Evolutionary conservation across 768 basidiomycete genomes (phyloP).

Genomic region (Hemileccinum rubropunctum): DNA sequence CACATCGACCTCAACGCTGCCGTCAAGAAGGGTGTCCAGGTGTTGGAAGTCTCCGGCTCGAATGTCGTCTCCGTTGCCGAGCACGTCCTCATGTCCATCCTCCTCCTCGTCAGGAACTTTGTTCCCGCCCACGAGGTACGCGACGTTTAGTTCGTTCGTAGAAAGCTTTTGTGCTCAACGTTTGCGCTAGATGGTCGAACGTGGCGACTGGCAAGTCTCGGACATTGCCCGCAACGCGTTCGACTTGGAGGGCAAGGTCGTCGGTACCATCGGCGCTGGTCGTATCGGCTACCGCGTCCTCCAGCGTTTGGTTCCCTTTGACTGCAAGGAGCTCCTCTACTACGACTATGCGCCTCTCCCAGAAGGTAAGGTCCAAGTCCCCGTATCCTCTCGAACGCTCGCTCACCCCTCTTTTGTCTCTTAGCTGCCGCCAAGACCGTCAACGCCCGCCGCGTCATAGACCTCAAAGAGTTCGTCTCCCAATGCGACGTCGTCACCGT

Average conservation of each 20-base stretch:
- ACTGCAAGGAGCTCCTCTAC: conserved; percentile 86
- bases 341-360: conserved; percentile 79
- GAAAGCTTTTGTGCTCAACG: not conserved
- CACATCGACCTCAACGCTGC: conserved; percentile 87
- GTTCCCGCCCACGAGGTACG: conserved; percentile 76
- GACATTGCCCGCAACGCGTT: conserved; percentile 78
- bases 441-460: conserved; percentile 68
- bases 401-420: not conserved
- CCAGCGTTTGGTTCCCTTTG: conserved; percentile 74
- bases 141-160: no score
- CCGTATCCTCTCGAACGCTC: not conserved
- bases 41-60: conserved; percentile 85
- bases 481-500: conserved; percentile 79
- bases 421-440: conserved; percentile 62
- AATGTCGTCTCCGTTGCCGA: conserved; percentile 90
- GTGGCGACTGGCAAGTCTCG: conserved; percentile 83
- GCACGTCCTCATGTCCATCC: conserved; percentile 86
- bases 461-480: conserved; percentile 57
- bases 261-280: conserved; percentile 83
- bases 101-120: conserved; percentile 88
- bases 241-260: conserved; percentile 85
- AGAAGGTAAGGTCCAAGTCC: conserved; percentile 36
- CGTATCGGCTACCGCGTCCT: conserved; percentile 84
- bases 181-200: conserved; percentile 63
- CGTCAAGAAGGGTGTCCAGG: conserved; percentile 75